phyloP scores from a whole-genome alignment of 2,329 filamentous ascomycete species.

The Arachnopeziza araneosa region DNA sequence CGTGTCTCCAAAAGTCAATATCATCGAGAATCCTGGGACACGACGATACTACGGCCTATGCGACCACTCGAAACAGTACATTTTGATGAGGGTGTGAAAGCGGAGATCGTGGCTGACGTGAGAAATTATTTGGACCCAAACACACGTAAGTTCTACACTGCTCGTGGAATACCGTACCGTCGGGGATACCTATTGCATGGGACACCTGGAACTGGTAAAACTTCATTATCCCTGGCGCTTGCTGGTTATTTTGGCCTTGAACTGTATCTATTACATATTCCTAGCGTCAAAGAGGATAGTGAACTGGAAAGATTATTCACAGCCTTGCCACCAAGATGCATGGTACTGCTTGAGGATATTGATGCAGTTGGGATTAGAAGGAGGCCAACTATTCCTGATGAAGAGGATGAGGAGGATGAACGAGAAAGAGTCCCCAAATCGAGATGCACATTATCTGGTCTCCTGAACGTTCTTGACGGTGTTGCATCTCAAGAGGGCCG shows the following conservation, averaged over 20 bases:
- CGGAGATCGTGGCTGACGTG: constrained; percentile 41
- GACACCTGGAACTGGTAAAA: constrained; percentile 72
- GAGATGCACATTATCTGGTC: constrained; percentile 71
- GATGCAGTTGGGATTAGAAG: constrained; percentile 39
- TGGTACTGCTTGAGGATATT: constrained; percentile 50
- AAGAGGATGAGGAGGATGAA: constrained; percentile 6
- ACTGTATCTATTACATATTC: constrained; percentile 45
- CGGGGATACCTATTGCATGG: constrained; percentile 73
- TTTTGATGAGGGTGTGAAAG: constrained; percentile 41
- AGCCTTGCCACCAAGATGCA: constrained; percentile 43
- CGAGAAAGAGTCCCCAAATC: constrained; percentile 47
- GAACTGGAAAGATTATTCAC: constrained; percentile 44
- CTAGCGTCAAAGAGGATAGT: constrained; percentile 48
- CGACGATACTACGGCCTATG: constrained; percentile 43
- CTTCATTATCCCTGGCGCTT: constrained; percentile 87
- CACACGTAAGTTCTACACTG: constrained; percentile 81
- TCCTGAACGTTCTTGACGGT: constrained; percentile 79
- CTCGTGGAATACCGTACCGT: constrained; percentile 67
- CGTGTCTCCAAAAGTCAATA: constrained; percentile 36
- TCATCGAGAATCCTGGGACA: constrained; percentile 44
- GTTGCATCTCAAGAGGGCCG: constrained; percentile 88
- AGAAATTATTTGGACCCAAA: constrained; percentile 42
- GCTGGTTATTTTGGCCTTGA: constrained; percentile 45
- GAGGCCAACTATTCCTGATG: constrained; percentile 14
- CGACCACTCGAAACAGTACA: constrained; percentile 46